phyloP scores from a whole-genome alignment of 768 basidiomycete species.

The Lentinula aciculospora region DNA sequence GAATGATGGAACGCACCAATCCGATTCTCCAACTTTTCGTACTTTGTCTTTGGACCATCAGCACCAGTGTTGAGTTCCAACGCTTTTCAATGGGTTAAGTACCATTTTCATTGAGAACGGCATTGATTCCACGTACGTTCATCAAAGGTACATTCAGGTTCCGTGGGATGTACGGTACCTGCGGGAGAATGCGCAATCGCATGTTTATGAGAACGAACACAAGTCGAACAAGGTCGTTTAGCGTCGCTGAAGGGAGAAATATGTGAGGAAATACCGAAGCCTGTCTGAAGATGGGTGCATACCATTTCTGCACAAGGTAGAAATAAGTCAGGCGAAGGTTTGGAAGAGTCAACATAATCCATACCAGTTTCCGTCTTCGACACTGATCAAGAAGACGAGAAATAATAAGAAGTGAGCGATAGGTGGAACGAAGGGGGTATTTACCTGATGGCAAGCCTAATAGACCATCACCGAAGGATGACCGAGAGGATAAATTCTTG shows the following conservation, averaged over 20 bases:
- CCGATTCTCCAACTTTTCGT: conserved; percentile 61
- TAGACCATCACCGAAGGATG: conserved; percentile 6
- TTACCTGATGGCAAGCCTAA: conserved; percentile 53
- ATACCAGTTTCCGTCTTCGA: conserved; percentile 66
- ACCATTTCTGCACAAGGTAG: conserved; percentile 52
- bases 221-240: conserved; percentile 72
- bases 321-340: conserved; percentile 11
- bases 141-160: conserved; percentile 74
- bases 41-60: conserved; percentile 54
- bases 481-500: neutral
- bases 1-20: conserved; percentile 55
- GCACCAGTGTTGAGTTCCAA: conserved; percentile 29
- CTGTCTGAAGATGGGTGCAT: conserved; percentile 10
- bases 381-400: conserved; percentile 45
- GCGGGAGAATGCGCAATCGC: conserved; percentile 57
- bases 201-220: conserved; percentile 70
- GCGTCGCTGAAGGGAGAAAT: conserved; percentile 47
- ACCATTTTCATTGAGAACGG: neutral
- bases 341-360: conserved; percentile 17
- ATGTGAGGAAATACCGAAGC: conserved; percentile 3
- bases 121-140: conserved; percentile 40
- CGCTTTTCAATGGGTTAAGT: conserved; percentile 22
- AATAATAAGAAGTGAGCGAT: neutral
- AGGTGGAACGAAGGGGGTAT: conserved; percentile 6
- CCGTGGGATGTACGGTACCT: conserved; percentile 44